Base-by-base conservation (phyloP, 2,329 filamentous ascomycete species). In the Fusarium incarnatum region DNA sequence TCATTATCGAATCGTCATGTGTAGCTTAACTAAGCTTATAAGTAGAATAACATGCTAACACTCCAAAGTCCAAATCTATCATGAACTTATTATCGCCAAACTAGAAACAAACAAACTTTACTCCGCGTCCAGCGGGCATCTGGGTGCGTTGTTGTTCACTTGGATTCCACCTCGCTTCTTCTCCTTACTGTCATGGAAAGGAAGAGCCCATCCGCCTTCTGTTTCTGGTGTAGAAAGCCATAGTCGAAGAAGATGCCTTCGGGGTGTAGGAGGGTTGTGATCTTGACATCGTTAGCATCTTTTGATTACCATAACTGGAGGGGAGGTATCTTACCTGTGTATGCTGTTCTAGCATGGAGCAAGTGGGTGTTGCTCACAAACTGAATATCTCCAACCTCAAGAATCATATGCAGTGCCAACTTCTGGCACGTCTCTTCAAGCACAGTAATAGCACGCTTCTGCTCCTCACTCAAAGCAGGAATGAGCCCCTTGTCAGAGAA, bases 141-240 rank as follows among this genome's bases (percentile, higher is more conserved):
- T 88, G 2, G 94, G 94, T 11, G 91, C 83, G 27, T 86, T 92
- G 78, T 97, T 88, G 79, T 97, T 88, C 4, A 97, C 94, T 82
- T 97, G 94, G 71, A 97, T 93, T 0, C 94, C 94, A 10, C 93
- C 93, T 20, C 94, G 86, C 87, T 97, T 97, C 87, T 92, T 93
- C 85, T 96, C 91, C 59, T 87, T 83, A 59, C 88, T 91, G 79
- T 97, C 94, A 73, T 89, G 90, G 81, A 94, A 95, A 2, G 94
- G 94, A 79, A 97, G 80, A 54, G 87, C 89, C 94, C 94, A 97
- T 0, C 94, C 94, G 5, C 93, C 94, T 79, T 97, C 94, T 23
- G 81, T 84, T 81, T 95, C 91, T 0, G 94, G 93, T 4, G 92
- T 94, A 13, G 92, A 90, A 58, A 97, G 82, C 94, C 94, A 97